Conservation (phyloP, 129 eudicot species). For the Ambrosia trifida region DNA sequence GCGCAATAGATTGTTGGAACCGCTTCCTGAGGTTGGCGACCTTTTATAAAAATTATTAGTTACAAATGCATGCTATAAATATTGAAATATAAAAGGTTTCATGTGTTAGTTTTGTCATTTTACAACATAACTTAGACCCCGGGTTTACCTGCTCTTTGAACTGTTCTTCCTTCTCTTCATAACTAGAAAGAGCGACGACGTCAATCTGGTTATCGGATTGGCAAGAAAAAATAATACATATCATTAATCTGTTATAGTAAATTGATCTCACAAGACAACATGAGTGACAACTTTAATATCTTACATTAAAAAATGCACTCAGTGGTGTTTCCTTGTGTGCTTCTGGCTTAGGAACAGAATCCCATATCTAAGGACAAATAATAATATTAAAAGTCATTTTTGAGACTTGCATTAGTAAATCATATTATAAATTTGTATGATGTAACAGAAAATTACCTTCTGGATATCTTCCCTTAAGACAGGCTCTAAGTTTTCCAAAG, state of each 20-base stretch:
- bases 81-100: not conserved
- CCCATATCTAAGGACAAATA: slow-evolving; percentile 52
- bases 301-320: slow-evolving; percentile 62
- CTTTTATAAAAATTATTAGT: slow-evolving; percentile 8
- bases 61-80: slow-evolving; percentile 2
- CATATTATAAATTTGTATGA: not conserved
- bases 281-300: slow-evolving; percentile 14
- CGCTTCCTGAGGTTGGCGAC: slow-evolving; percentile 34
- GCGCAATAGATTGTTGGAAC: slow-evolving; percentile 40
- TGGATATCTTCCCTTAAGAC: slow-evolving; percentile 64
- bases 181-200: slow-evolving; percentile 60
- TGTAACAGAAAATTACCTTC: slow-evolving; percentile 44
- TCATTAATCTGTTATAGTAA: not conserved
- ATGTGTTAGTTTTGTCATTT: not conserved
- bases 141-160: slow-evolving; percentile 58
- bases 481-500: slow-evolving; percentile 60
- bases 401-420: slow-evolving; percentile 10
- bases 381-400: not conserved
- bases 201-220: slow-evolving; percentile 46
- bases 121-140: not conserved
- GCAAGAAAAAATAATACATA: not conserved
- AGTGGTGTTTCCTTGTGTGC: slow-evolving; percentile 60
- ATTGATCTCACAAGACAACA: not conserved
- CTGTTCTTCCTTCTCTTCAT: slow-evolving; percentile 62
- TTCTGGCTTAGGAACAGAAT: slow-evolving; percentile 58